Conservation (phyloP, 1,284 basidiomycete genomes). For the Ustanciosporium gigantosporum region DNA sequence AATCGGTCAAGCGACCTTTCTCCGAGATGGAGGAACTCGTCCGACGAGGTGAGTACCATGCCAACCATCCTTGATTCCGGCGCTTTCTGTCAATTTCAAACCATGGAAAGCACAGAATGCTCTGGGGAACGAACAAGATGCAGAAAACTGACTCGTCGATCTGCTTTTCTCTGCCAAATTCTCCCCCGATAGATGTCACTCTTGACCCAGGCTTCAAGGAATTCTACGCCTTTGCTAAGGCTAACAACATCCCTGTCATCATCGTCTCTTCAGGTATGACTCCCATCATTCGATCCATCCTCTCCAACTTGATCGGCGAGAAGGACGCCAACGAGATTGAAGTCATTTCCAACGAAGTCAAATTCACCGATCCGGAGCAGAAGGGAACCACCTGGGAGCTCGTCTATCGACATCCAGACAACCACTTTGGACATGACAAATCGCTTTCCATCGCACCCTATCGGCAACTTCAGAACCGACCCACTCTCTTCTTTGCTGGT, state of each 20-base stretch:
- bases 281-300: constrained; percentile 58
- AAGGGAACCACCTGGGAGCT: constrained; percentile 57
- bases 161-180: background rate
- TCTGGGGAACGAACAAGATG: too few species aligned
- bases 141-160: too few species aligned
- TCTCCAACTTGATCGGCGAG: constrained; percentile 59
- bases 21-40: constrained; percentile 57
- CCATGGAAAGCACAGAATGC: too few species aligned
- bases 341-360: constrained; percentile 59
- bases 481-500: constrained; percentile 59
- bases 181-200: too few species aligned
- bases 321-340: constrained; percentile 59
- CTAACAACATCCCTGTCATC: constrained; percentile 57
- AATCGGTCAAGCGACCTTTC: constrained; percentile 56
- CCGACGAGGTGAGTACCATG: too few species aligned
- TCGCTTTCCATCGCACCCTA: constrained; percentile 56
- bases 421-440: constrained; percentile 60
- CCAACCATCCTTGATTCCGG: too few species aligned
- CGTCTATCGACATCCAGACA: constrained; percentile 59
- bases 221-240: constrained; percentile 58
- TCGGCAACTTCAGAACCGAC: constrained; percentile 54
- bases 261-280: constrained; percentile 60
- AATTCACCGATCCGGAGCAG: constrained; percentile 57
- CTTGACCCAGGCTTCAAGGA: constrained; percentile 61
- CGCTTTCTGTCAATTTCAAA: too few species aligned